Evolutionary conservation across 257 asterid genomes (phyloP), one percentile per base, ranked within the genome.

Genomic region (Pogostemon cablin): DNA sequence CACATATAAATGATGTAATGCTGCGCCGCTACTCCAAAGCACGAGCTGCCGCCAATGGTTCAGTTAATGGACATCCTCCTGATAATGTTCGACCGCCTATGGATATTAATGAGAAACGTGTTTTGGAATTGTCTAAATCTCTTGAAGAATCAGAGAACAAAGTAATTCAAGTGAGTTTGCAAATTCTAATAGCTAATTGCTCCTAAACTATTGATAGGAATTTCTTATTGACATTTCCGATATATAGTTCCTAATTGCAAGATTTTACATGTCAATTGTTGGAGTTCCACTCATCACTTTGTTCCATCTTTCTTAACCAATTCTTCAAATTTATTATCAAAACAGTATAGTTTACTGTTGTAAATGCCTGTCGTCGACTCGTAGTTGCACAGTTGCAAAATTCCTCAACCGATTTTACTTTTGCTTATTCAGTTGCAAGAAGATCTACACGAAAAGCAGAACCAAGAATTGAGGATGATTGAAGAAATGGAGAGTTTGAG

Each of bases 1-100:
- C 99, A 69, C 99, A 95, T 75, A 95, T 95, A 82, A 95, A 91
- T 75, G 99, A 95, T 78, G 99, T 95, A 40, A 95, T 95, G 99
- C 76, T 95, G 37, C 96, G 98, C 32, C 91, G 98, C 56, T 95
- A 95, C 84, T 95, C 99, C 50, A 95, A 91, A 84, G 96, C 99
- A 74, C 93, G 99, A 12, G 83, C 93, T 59, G 75, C 88, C 4
- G 81, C 97, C 49, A 90, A 88, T 88, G 90, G 95, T 74, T 82
- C 95, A 61, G 75, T 83, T 41, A 90, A 86, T 73, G 95, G 88
- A 70, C 85, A 81, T 57, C 67, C 87, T 77, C 62, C 88, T 7
- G 90, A 86, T 74, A 87, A 68, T 83, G 75, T 72, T 63, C 87
- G 84, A 71, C 86, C 89, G 9, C 57, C 82, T 37, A 15, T 79